phyloP scores from a whole-genome alignment of 208 protist genomes.

The Leishmania mexicana region DNA sequence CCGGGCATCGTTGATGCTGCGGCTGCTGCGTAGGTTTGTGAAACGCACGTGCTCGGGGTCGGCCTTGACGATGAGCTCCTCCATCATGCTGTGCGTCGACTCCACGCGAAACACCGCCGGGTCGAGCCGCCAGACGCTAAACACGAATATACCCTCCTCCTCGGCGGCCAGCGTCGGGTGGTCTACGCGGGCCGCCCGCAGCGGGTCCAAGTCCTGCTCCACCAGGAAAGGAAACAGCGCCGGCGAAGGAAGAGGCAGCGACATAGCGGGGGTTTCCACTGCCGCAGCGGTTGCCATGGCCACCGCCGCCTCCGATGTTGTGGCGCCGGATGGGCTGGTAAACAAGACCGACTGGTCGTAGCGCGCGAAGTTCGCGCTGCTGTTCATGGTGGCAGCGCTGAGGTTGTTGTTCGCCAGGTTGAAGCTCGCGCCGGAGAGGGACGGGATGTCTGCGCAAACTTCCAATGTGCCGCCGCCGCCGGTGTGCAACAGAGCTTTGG shows the following conservation, averaged over 20 bases:
- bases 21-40: constrained; percentile 81
- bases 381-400: constrained; percentile 5
- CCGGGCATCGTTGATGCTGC: constrained; percentile 82
- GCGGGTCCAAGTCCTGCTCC: constrained; percentile 53
- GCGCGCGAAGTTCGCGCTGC: not conserved
- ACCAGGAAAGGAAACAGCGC: constrained; percentile 28
- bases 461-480: not conserved
- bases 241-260: constrained; percentile 16
- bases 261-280: not conserved
- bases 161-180: constrained; percentile 82
- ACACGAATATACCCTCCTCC: constrained; percentile 87
- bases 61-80: constrained; percentile 91
- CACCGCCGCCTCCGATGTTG: constrained; percentile 3
- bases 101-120: constrained; percentile 88
- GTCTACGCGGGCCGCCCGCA: constrained; percentile 55
- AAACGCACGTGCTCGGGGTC: constrained; percentile 91
- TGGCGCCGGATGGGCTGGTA: not conserved
- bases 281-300: not conserved
- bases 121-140: constrained; percentile 83
- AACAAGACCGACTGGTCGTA: constrained; percentile 7
- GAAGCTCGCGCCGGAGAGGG: not conserved
- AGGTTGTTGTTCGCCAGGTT: not conserved
- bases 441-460: not conserved
- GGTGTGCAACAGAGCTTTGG: not conserved
- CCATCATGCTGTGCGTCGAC: constrained; percentile 82